Base-by-base conservation (phyloP, 2,329 filamentous ascomycete genomes). In the Verticillium zaregamsianum region DNA sequence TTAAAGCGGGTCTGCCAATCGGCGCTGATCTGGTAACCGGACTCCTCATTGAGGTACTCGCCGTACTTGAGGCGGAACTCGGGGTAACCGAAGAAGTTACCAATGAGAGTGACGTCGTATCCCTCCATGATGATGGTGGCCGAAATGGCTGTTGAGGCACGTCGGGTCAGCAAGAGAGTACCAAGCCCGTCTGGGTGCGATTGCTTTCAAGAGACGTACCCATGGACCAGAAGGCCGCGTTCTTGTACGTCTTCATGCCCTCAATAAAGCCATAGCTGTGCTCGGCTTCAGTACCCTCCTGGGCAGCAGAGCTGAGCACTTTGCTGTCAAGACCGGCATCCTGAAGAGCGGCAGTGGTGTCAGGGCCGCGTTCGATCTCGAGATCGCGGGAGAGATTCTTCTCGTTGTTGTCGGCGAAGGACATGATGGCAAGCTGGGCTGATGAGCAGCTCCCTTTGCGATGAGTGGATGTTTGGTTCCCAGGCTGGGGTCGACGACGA, bases 1-100 rank as follows among this genome's bases (percentile, higher is more conserved):
- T 75, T 76, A 55, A 86, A 73, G 2, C 74, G 78, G 23, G 81
- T 76, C 69, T 86, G 83, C 83, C 83, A 86, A 4, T 75, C 67
- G 2, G 80, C 76, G 3, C 77, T 76, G 65, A 86, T 76, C 66
- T 83, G 76, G 56, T 80, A 80, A 9, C 72, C 73, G 23, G 71
- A 70, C 35, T 78, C 67, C 0, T 69, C 63, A 45, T 73, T 64
- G 15, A 72, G 66, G 25, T 58, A 77, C 4, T 67, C 68, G 54
- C 80, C 80, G 62, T 80, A 83, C 66, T 71, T 78, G 62, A 67
- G 66, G 9, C 69, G 72, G 67, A 75, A 80, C 61, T 61, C 65
- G 1, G 69, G 77, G 68, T 80, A 80, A 5, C 73, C 80, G 64
- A 75, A 80, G 68, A 82, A 80, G 20, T 75, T 77, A n/a, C 73